Evolutionary conservation across 73 alveolate species (phyloP).

Genomic region (Blepharisma stoltei): DNA sequence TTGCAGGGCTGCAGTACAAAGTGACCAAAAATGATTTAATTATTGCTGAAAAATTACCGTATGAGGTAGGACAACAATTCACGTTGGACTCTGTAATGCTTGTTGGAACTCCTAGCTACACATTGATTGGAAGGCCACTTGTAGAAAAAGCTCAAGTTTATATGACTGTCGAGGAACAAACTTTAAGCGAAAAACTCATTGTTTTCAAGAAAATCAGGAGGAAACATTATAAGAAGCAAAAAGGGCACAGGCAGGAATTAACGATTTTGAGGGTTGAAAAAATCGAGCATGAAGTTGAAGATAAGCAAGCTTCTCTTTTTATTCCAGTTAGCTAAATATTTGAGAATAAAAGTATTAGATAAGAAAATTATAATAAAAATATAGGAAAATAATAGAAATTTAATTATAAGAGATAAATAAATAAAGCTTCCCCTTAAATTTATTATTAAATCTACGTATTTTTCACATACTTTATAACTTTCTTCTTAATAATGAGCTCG

Average conservation of each 20-base stretch:
- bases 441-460: no score
- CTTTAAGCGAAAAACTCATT: constrained; percentile 59
- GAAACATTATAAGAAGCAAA: constrained; percentile 60
- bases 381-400: no score
- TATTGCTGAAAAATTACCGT: constrained; percentile 50
- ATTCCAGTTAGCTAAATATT: constrained; percentile 4
- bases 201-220: constrained; percentile 78
- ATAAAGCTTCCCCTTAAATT: no score
- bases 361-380: no score
- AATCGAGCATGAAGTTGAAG: constrained; percentile 53
- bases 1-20: constrained; percentile 57
- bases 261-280: constrained; percentile 60
- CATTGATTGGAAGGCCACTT: constrained; percentile 76
- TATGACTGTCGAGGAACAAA: constrained; percentile 72
- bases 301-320: not conserved
- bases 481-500: no score
- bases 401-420: no score
- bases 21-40: constrained; percentile 64
- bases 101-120: constrained; percentile 73
- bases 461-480: no score
- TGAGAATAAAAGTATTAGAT: no score
- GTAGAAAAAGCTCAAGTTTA: constrained; percentile 61
- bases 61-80: constrained; percentile 58
- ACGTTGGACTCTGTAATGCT: constrained; percentile 61
- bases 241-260: constrained; percentile 62